These are phyloP conservation scores for Ulmus americana DNA, from an alignment of 331 rosid species.

Conservation along the genomic window DNA sequence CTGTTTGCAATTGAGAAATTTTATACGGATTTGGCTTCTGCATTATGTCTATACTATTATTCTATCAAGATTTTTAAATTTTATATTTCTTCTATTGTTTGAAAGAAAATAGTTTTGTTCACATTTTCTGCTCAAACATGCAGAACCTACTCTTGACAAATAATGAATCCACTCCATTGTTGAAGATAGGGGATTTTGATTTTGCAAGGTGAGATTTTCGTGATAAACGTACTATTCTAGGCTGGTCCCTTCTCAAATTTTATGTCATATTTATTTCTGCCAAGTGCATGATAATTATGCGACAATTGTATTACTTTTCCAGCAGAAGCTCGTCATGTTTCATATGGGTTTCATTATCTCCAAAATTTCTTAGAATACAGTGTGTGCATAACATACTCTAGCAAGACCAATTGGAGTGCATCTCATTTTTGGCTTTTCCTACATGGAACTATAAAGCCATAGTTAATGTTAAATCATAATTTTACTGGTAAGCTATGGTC, in stretches of 20 bases:
- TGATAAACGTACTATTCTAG: conserved; percentile 7
- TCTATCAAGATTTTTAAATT: background rate
- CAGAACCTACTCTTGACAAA: conserved; percentile 82
- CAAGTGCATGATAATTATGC: background rate
- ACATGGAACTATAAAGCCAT: background rate
- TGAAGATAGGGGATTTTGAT: conserved; percentile 98
- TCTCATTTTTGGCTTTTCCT: background rate
- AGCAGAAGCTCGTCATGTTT: background rate
- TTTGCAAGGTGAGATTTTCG: conserved; percentile 70
- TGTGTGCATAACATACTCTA: background rate
- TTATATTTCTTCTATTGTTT: conserved; percentile 10
- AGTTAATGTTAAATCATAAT: background rate
- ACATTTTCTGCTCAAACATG: conserved; percentile 28
- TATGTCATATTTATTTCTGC: too few relatives aligned
- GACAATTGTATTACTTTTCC: background rate
- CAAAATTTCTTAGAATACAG: background rate
- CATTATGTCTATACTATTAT: background rate
- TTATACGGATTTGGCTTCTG: conserved; percentile 1
- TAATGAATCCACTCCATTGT: conserved; percentile 38
- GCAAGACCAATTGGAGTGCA: background rate
- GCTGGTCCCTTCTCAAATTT: conserved; percentile 1
- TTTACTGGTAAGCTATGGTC: too few relatives aligned
- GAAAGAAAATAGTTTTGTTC: conserved; percentile 7
- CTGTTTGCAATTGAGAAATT: background rate
- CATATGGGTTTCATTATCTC: background rate